Base-by-base conservation (phyloP, 2,329 filamentous ascomycete species). In the Xylariomycetidae sp. region DNA sequence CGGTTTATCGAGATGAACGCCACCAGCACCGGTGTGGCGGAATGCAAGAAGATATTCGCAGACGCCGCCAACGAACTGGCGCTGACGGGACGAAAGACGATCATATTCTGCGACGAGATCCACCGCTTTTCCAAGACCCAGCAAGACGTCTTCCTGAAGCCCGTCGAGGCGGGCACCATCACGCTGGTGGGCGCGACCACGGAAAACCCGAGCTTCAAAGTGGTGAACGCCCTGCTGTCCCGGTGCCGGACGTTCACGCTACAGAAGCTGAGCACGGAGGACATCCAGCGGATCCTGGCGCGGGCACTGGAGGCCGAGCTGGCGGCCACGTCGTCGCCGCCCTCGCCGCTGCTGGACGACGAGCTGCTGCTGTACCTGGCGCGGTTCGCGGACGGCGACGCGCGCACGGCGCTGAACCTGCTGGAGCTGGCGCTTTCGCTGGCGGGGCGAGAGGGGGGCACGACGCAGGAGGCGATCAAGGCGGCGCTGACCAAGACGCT, bases 21-120 rank as follows among this genome's bases (percentile, higher is more conserved):
- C 42, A 95, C 90, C 2, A 88, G 79, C 47, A 82, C 82, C 6
- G 90, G 89, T 2, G 85, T 96, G 13, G 79, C 74, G 16, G 90
- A 96, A 57, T 89, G 84, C 70, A 95, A 95, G 63, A 92, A 88
- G 67, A 72, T 95, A 34, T 95, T 96, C 51, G 67, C 70, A 15
- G 88, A 95, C 46, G 89, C 92, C 0, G 78, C 76, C 39, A 85
- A 79, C 50, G 92, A 96, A 56, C 63, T 88, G 29, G 65, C 70
- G 1, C 66, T 96, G 32, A 93, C 87, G 0, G 90, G 90, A 2
- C 74, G 88, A 40, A 90, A 85, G 63, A 96, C 92, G 0, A 94
- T 98, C 43, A 79, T 98, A 43, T 98, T 98, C 58, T 95, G 90
- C 63, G 92, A 98, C 63, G 92, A 96, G 66, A 92, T 95, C 29